Evolutionary conservation across 177 flowering plant species (phyloP), one percentile per base, ranked within the genome.

Genomic region (Tripterygium wilfordii): DNA sequence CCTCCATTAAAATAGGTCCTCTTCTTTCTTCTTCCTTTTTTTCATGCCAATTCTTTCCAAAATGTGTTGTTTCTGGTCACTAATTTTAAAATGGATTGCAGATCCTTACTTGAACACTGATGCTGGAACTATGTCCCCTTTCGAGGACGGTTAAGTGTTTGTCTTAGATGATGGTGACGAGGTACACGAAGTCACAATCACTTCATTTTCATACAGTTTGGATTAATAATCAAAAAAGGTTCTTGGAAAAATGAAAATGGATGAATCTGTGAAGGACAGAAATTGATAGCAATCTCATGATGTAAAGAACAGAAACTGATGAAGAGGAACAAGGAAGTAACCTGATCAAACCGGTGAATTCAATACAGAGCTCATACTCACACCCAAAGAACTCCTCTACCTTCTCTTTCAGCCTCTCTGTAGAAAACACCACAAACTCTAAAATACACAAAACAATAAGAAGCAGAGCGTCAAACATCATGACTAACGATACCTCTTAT

Each of bases 61-160:
- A n/a, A n/a, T n/a, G n/a, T n/a, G 10, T 38, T 20, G 18, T 18
- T 36, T 36, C 4, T 36, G n/a, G n/a, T n/a, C n/a, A n/a, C n/a
- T n/a, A n/a, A 5, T 32, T 5, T 12, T 12, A 10, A 5, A 4
- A 2, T 32, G 3, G 3, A 36, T 36, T 42, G 48, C 84, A 92
- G 98, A 92, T 82, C 98, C 98, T 22, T 92, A 88, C 66, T 51
- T 92, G 63, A 92, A 92, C 64, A 82, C 80, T 10, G 98, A 92
- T 70, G 96, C 98, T 13, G 98, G 98, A 49, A 92, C 98, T 0
- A 88, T 92, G 98, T 88, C 96, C 33, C 98, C 98, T 49, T 77
- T 86, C 28, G 96, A 92, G 67, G 96, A 92, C 28, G 98, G 98
- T 1, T 96, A 92, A 66, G 96, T 92, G 40, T 92, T 64, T 60